Base-by-base conservation (phyloP, 2,329 filamentous ascomycete genomes). In the Botrytis byssoidea region DNA sequence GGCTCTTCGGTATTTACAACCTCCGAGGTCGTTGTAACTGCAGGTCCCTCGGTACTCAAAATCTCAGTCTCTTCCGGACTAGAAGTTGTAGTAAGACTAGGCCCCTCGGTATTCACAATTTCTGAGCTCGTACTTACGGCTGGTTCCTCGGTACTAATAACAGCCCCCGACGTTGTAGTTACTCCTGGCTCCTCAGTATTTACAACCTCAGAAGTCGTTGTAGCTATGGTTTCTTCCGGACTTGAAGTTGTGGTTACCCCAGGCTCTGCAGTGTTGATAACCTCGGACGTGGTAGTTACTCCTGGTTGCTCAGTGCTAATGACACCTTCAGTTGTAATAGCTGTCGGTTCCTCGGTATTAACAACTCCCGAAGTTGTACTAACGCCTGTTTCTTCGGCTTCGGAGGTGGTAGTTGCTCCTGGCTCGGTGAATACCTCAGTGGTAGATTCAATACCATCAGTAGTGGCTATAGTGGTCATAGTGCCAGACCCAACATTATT, bases 61-160 rank as follows among this genome's bases (percentile, higher is more conserved):
- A 22, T 29, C n/a, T 51, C 25, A n/a, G 48, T 51, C 48, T 14
- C 48, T 51, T n/a, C 48, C 48, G 48, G 48, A 7, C n/a, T 42
- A 22, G 63, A 46, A 8, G 42, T 65, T 29, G 40, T 61, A 20
- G 29, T 51, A 51, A 51, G 16, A 22, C 16, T 32, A 20, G 44
- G 22, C 10, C 18, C 44, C 37, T 67, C 44, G 22, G 44, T 51
- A 37, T 8, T 67, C 3, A 51, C 35, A 9, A 25, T 29, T 42
- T 65, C 37, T 6, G 63, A 44, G 12, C 40, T 46, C 18, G 63
- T 46, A 68, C 1, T 46, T 20, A 12, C 22, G 2, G 6, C 32
- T 60, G 67, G 68, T n/a, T 70, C 55, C 5, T 51, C 46, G 7
- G 65, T n/a, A n/a, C 44, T 68, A n/a, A 51, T 18, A 60, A 35